Evolutionary conservation across 2,329 filamentous ascomycete genomes (phyloP).

Genomic region (Ceratocystis variospora): DNA sequence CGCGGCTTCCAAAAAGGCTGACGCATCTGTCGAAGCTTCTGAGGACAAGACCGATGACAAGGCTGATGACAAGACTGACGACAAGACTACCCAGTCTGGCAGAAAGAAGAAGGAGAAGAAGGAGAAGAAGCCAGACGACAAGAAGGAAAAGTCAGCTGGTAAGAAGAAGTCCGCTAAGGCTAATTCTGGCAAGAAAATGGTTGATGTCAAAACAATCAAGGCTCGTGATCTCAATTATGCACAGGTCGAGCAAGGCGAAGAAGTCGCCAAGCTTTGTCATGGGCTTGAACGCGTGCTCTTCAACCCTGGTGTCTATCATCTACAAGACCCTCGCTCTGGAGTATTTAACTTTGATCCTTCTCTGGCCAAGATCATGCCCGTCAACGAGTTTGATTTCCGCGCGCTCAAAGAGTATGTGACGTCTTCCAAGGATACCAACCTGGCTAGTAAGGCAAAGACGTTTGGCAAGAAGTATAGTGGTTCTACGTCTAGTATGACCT

Average conservation of each 20-base stretch:
- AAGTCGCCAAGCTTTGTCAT: slow-evolving; percentile 51
- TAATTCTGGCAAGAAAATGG: background rate
- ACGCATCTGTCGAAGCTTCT: background rate
- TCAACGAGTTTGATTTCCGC: slow-evolving; percentile 81
- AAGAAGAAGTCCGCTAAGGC: slow-evolving; percentile 4
- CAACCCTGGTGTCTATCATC: slow-evolving; percentile 81
- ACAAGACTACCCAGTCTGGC: background rate
- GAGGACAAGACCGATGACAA: background rate
- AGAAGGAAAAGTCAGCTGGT: background rate
- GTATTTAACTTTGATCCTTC: slow-evolving; percentile 98
- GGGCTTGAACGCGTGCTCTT: slow-evolving; percentile 84
- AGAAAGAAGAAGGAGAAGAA: slow-evolving; percentile 4
- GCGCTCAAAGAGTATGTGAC: slow-evolving; percentile 78
- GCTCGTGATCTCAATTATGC: slow-evolving; percentile 23
- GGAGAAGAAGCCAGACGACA: background rate
- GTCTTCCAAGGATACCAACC: slow-evolving; percentile 65
- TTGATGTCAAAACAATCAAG: slow-evolving; percentile 25
- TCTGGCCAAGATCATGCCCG: slow-evolving; percentile 81
- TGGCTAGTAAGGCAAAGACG: slow-evolving; percentile 54
- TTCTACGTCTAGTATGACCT: slow-evolving; percentile 94
- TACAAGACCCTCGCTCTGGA: slow-evolving; percentile 74
- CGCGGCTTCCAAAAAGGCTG: background rate
- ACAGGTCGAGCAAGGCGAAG: slow-evolving; percentile 26
- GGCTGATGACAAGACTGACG: background rate
- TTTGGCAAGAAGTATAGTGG: slow-evolving; percentile 71